phyloP scores from a whole-genome alignment of 1,139 yeast species.

The Geotrichum carabidarum region DNA sequence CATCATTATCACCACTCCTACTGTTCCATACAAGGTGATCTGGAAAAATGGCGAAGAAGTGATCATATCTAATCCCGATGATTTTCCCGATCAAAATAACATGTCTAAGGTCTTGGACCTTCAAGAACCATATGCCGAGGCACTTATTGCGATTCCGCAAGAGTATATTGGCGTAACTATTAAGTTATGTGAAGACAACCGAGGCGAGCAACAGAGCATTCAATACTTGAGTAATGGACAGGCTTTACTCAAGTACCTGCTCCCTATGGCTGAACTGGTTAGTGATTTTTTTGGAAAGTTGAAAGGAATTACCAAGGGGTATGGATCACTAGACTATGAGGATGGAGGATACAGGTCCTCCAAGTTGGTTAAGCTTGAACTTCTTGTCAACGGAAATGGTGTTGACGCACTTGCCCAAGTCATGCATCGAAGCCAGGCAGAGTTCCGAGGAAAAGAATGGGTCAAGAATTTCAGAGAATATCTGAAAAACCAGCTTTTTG shows the following conservation, averaged over 20 bases:
- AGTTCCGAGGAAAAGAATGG: conserved; percentile 69
- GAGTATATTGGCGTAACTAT: conserved; percentile 86
- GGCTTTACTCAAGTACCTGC: conserved; percentile 67
- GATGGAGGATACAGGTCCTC: conserved; percentile 81
- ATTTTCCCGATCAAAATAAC: conserved; percentile 61
- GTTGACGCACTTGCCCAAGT: conserved; percentile 92
- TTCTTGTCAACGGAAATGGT: conserved; percentile 81
- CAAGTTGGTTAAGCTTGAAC: conserved; percentile 79
- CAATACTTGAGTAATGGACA: conserved; percentile 79
- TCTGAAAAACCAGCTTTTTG: conserved; percentile 76
- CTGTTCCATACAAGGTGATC: conserved; percentile 81
- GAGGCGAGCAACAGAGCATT: conserved; percentile 78
- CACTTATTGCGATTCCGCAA: conserved; percentile 84
- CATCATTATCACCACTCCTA: conserved; percentile 88
- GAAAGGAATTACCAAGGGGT: conserved; percentile 85
- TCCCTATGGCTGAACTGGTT: conserved; percentile 84
- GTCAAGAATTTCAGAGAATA: conserved; percentile 76
- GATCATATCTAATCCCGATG: conserved; percentile 82
- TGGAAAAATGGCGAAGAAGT: conserved; percentile 58
- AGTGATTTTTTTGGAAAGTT: conserved; percentile 93
- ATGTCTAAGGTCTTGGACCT: conserved; percentile 48
- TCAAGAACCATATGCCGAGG: conserved; percentile 87
- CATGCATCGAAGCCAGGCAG: conserved; percentile 76
- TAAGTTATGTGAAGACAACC: conserved; percentile 72
- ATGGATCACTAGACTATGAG: conserved; percentile 91